Evolutionary conservation across 2,329 filamentous ascomycete genomes (phyloP).

Genomic region (Penicillium sp.): DNA sequence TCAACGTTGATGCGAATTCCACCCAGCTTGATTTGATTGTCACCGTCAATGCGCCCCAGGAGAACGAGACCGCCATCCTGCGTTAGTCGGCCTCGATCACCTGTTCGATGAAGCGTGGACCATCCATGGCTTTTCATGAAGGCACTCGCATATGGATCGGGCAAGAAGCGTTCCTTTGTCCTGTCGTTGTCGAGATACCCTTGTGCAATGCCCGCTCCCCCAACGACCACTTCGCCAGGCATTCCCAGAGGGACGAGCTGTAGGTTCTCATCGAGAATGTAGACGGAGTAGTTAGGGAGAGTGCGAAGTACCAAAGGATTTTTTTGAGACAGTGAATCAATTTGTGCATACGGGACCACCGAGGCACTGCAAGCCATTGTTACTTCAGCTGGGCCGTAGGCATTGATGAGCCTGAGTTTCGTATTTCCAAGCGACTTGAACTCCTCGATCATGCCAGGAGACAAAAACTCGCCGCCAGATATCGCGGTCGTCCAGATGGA

Average conservation of each 20-base stretch:
- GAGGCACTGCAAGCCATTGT: slow-evolving; percentile 19
- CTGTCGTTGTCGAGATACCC: slow-evolving; percentile 15
- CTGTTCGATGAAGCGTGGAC: slow-evolving; percentile 13
- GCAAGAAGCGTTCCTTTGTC: slow-evolving; percentile 10
- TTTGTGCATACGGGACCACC: slow-evolving; percentile 19
- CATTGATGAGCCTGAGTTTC: slow-evolving; percentile 22
- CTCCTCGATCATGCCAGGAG: slow-evolving; percentile 6
- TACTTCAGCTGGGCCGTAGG: slow-evolving; percentile 31
- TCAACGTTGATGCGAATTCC: slow-evolving; percentile 46
- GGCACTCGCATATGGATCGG: slow-evolving; percentile 11
- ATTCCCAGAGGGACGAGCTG: slow-evolving; percentile 41
- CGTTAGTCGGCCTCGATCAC: slow-evolving; percentile 15
- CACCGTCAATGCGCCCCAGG: slow-evolving; percentile 30
- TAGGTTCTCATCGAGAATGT: slow-evolving; percentile 43
- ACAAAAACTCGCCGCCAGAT: slow-evolving; percentile 24
- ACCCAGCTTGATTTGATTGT: slow-evolving; percentile 31
- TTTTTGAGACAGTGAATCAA: not conserved
- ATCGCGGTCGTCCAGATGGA: slow-evolving; percentile 14
- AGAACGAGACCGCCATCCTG: slow-evolving; percentile 29
- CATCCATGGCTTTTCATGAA: slow-evolving; percentile 13
- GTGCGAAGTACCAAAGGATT: slow-evolving; percentile 19
- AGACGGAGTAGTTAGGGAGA: slow-evolving; percentile 40
- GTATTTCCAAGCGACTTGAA: slow-evolving; percentile 14
- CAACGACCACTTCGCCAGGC: slow-evolving; percentile 47
- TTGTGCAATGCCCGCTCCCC: slow-evolving; percentile 21